Conservation (phyloP, 2,329 filamentous ascomycete genomes). For the Stachybotrys chartarum region DNA sequence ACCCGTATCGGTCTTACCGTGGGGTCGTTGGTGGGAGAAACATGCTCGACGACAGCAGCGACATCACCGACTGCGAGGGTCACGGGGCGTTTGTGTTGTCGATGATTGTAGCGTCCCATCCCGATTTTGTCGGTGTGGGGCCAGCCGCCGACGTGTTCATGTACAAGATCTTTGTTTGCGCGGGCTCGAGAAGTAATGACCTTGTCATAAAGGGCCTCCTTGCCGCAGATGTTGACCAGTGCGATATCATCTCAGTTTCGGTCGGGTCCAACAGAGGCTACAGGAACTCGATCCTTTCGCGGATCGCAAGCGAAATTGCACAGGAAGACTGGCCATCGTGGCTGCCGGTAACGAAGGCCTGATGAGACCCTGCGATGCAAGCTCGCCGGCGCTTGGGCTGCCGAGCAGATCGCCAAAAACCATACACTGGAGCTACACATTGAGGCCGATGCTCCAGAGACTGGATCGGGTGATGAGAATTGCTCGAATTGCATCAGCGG, state of each 20-base stretch:
- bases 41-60: slow-evolving; percentile 7
- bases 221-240: slow-evolving; percentile 12
- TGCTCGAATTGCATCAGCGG: too few species aligned
- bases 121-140: slow-evolving; percentile 10
- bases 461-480: too few species aligned
- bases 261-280: slow-evolving; percentile 10
- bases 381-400: slow-evolving; percentile 9
- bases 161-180: slow-evolving; percentile 17
- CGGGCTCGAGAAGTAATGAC: slow-evolving; percentile 8
- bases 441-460: slow-evolving; percentile 4
- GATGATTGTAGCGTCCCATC: slow-evolving; percentile 6
- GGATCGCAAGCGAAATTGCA: slow-evolving; percentile 3
- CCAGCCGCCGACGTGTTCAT: slow-evolving; percentile 13
- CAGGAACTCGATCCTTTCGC: slow-evolving; percentile 4
- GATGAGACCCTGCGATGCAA: slow-evolving; percentile 5
- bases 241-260: slow-evolving; percentile 12
- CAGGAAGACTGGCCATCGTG: slow-evolving; percentile 6
- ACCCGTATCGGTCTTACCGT: slow-evolving; percentile 8
- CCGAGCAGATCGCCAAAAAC: slow-evolving; percentile 2
- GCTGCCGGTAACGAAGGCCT: slow-evolving; percentile 9
- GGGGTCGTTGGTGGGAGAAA: slow-evolving; percentile 10
- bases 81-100: slow-evolving; percentile 12
- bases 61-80: slow-evolving; percentile 10
- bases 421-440: slow-evolving; percentile 7
- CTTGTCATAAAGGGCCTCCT: slow-evolving; percentile 13